phyloP scores from a whole-genome alignment of 495 filamentous ascomycete species.

The Durotheca rogersii region DNA sequence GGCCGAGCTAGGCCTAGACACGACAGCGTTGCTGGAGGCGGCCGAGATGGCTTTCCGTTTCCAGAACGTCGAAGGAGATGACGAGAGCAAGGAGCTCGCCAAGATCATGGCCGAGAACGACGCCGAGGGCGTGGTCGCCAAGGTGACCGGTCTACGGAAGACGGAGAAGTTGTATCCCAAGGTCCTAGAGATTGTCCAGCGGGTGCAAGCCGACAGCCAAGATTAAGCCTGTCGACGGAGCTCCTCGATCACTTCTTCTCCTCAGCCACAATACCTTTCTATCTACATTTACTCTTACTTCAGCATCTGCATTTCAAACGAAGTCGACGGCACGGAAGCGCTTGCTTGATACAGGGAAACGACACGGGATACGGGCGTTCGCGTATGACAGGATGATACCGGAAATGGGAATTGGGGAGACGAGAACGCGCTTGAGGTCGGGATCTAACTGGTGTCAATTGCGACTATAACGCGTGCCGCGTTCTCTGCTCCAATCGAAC shows the following conservation, averaged over 20 bases:
- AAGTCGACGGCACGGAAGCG: conserved; percentile 35
- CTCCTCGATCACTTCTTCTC: background rate
- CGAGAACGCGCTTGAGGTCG: conserved; percentile 16
- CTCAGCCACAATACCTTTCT: background rate
- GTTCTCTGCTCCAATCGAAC: too few relatives aligned
- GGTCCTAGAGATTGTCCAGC: conserved; percentile 71
- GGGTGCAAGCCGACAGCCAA: conserved; percentile 65
- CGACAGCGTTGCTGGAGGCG: conserved; percentile 67
- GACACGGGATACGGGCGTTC: conserved; percentile 25
- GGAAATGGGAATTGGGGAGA: conserved; percentile 17
- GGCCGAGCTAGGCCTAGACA: conserved; percentile 72
- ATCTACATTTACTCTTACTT: conserved; percentile 9
- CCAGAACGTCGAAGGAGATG: conserved; percentile 86
- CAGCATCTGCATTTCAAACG: conserved; percentile 28
- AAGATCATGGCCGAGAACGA: conserved; percentile 72
- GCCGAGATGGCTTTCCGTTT: conserved; percentile 87
- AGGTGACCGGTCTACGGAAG: conserved; percentile 74
- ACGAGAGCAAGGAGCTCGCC: conserved; percentile 79
- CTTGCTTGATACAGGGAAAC: conserved; percentile 17
- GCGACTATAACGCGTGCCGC: conserved; percentile 14
- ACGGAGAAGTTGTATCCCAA: conserved; percentile 69
- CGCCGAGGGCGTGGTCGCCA: conserved; percentile 64
- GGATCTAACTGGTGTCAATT: conserved; percentile 7
- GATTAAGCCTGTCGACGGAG: conserved; percentile 30
- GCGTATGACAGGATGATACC: conserved; percentile 19